Conservation (phyloP, 208 protist species). For the Tritrichomonas foetus region DNA sequence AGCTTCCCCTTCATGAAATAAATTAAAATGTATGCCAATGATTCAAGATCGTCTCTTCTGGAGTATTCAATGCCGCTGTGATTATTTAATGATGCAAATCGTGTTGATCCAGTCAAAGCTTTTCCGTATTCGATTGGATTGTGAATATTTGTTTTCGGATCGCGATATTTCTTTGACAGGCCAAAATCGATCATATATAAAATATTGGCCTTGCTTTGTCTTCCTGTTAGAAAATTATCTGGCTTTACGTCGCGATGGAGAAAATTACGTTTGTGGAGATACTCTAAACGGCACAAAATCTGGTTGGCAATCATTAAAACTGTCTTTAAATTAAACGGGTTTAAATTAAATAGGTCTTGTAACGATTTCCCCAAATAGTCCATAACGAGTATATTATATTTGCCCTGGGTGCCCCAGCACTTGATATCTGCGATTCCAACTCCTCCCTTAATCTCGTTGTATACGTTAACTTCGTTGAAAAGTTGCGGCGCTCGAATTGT, state of each 20-base stretch:
- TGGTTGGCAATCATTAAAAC: slow-evolving; percentile 93
- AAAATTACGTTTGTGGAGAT: slow-evolving; percentile 89
- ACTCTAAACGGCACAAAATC: slow-evolving; percentile 86
- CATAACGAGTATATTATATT: slow-evolving; percentile 98
- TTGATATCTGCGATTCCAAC: slow-evolving; percentile 85
- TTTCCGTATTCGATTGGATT: slow-evolving; percentile 84
- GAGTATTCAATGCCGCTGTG: slow-evolving; percentile 93
- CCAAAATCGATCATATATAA: slow-evolving; percentile 60
- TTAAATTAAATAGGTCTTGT: too few species aligned
- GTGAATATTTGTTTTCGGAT: slow-evolving; percentile 90
- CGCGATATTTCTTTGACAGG: slow-evolving; percentile 95
- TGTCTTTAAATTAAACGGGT: slow-evolving; percentile 97
- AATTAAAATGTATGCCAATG: slow-evolving; percentile 95
- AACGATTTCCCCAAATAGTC: slow-evolving; percentile 91
- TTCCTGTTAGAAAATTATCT: slow-evolving; percentile 97
- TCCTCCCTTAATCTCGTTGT: slow-evolving; percentile 73
- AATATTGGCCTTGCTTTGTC: slow-evolving; percentile 66
- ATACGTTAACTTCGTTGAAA: slow-evolving; percentile 88
- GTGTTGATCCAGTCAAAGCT: slow-evolving; percentile 77
- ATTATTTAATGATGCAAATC: slow-evolving; percentile 98
- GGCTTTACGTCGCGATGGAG: slow-evolving; percentile 91
- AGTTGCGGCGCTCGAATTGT: slow-evolving; percentile 86
- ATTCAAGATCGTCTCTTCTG: slow-evolving; percentile 70
- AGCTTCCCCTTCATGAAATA: slow-evolving; percentile 97
- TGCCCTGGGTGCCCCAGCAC: slow-evolving; percentile 85